Base-by-base conservation (phyloP, 805 yeast species). In the Yarrowia yakushimensis region DNA sequence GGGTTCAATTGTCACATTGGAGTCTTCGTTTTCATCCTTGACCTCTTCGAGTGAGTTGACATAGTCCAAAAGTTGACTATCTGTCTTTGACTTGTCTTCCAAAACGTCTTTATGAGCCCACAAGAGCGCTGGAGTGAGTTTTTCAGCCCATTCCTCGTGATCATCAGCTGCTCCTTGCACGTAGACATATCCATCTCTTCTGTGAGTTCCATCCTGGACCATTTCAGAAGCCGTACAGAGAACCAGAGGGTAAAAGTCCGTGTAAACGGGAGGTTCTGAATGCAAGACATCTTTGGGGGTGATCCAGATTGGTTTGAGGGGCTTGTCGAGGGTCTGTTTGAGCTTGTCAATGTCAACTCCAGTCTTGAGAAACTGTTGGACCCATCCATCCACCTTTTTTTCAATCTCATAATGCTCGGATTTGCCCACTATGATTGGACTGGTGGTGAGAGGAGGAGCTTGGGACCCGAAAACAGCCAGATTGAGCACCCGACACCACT, bases 141-240 rank as follows among this genome's bases (percentile, higher is more conserved):
- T 75, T 4, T 80, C 76, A 0, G 86, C 81, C 97, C 97, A 91
- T 11, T 86, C 76, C 69, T 91, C 97, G 71, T 91, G 96, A 69
- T 92, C 97, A 72, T 91, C 97, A 0, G 94, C 97, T 0, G 97
- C 94, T 1, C 97, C 97, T 72, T 90, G 97, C 0, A 90, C 88
- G 69, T 91, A 91, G 0, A 79, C 73, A 66, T 74, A 85, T 0
- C 84, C 86, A 9, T 71, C 64, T 52, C 79, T 67, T 52, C 74
- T 74, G 57, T 76, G 79, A 7, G 75, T 73, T 8, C 88, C 90
- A 71, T 85, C 89, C 66, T 83, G 86, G 18, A 80, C 82, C 69
- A 77, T 78, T 63, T 78, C 77, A 43, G 92, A 86, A 0, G 88
- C 86, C 0, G 90, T 85, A 57, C 89, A 78, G 55, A 82, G 73